Conservation (phyloP, 371 early-diverging fungal genomes). For the Apophysomyces ossiformis region DNA sequence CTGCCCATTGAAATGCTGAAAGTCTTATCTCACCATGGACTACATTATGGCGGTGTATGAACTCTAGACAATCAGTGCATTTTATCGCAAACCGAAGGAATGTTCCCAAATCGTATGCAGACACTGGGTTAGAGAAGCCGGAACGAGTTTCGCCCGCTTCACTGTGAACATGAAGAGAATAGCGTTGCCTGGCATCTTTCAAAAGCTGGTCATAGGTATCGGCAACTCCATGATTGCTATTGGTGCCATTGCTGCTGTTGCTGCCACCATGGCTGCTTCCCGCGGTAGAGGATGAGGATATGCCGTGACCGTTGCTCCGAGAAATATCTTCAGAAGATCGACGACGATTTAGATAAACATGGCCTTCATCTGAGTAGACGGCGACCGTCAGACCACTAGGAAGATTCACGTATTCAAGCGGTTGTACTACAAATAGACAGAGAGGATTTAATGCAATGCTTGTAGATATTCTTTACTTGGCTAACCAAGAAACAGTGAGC, state of each 20-base stretch:
- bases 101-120: constrained; percentile 40
- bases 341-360: constrained; percentile 21
- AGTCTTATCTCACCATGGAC: constrained; percentile 50
- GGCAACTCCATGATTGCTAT: not conserved
- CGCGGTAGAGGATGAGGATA: too few species aligned
- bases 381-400: constrained; percentile 43
- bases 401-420: constrained; percentile 42
- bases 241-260: constrained; percentile 3
- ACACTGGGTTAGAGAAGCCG: not conserved
- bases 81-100: constrained; percentile 52
- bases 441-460: not conserved
- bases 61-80: constrained; percentile 48
- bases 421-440: constrained; percentile 30
- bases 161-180: constrained; percentile 3
- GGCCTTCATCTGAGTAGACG: constrained; percentile 44
- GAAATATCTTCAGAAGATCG: constrained; percentile 9
- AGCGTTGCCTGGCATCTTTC: constrained; percentile 5
- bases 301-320: too few species aligned
- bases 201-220: constrained; percentile 11
- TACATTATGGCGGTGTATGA: constrained; percentile 44
- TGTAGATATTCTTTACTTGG: too few species aligned
- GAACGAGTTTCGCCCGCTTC: not conserved
- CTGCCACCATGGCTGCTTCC: not conserved
- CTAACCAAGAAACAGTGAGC: constrained; percentile 20
- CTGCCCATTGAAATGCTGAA: constrained; percentile 46